These are phyloP conservation scores for Serendipita sp. DNA, from an alignment of 768 basidiomycete genomes.

Conservation along the genomic window DNA sequence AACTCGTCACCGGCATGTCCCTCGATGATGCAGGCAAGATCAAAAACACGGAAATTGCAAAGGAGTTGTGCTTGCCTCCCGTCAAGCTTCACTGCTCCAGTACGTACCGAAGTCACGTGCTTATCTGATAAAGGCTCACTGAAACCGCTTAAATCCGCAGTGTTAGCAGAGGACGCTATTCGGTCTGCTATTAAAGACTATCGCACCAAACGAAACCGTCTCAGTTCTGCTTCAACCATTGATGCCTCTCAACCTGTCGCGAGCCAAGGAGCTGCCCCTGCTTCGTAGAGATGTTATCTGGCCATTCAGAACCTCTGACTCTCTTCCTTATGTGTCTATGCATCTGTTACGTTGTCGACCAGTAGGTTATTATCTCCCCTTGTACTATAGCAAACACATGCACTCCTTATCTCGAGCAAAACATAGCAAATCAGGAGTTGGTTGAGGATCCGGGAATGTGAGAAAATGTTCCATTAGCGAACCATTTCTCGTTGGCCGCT, in stretches of 20 bases:
- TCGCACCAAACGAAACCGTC: constrained; percentile 55
- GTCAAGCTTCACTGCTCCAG: constrained; percentile 94
- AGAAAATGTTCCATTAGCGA: constrained; percentile 60
- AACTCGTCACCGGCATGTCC: constrained; percentile 87
- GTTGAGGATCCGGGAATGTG: constrained; percentile 7
- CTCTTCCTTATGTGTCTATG: constrained; percentile 4
- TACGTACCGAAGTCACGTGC: constrained; percentile 24
- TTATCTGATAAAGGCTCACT: constrained; percentile 7
- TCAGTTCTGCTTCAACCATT: constrained; percentile 36
- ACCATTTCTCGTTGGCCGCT: constrained; percentile 96
- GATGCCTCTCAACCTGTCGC: constrained; percentile 46
- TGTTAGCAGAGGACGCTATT: constrained; percentile 97
- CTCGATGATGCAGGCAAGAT: constrained; percentile 90
- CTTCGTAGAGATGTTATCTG: background rate
- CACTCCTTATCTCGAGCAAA: background rate
- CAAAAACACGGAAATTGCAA: constrained; percentile 98
- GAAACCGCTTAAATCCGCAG: constrained; percentile 21
- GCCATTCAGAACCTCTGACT: background rate
- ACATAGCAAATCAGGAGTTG: background rate
- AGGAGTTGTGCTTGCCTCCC: constrained; percentile 86
- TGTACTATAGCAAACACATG: background rate
- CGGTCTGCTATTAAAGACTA: constrained; percentile 96
- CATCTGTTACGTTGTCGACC: background rate
- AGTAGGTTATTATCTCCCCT: background rate
- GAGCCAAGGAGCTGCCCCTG: constrained; percentile 23